A percentile compares a stretch with the other conserved stretches of the same genome.
Evolutionary conservation across 352 stramenopile species (phyloP).

Genomic region (Globisporangium acanthophoron): DNA sequence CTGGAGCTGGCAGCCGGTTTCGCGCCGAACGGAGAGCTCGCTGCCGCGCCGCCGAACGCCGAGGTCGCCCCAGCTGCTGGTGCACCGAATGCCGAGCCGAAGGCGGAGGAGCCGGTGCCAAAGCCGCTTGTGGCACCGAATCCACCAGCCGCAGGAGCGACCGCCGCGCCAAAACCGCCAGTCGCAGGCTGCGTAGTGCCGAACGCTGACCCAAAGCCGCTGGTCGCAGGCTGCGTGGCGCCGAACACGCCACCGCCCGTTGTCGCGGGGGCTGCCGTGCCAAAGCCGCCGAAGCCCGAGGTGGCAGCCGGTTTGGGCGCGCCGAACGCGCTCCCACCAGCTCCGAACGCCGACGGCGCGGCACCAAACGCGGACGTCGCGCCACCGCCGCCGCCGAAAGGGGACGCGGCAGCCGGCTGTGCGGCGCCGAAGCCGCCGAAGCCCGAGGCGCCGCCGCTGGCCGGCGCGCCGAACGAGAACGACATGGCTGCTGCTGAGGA

Average conservation of each 20-base stretch:
- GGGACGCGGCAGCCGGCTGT: conserved; percentile 33
- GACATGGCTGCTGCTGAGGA: conserved; percentile 20
- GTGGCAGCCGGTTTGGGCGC: conserved; percentile 14
- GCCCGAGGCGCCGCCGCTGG: conserved; percentile 28
- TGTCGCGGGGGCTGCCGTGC: conserved; percentile 17
- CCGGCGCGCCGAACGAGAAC: conserved; percentile 43
- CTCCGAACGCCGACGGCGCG: conserved; percentile 38
- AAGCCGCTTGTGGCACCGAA: conserved; percentile 10
- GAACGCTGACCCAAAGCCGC: conserved; percentile 33
- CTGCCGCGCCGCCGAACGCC: conserved; percentile 22
- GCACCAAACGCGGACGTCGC: conserved; percentile 21
- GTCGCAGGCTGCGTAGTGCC: conserved; percentile 18
- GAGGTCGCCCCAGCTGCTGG: conserved; percentile 11
- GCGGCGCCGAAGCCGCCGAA: conserved; percentile 41
- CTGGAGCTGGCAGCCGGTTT: conserved; percentile 51
- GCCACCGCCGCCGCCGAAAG: conserved; percentile 35
- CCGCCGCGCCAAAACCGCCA: conserved; percentile 17
- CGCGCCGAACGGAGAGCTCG: conserved; percentile 46
- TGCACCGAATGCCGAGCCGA: conserved; percentile 23
- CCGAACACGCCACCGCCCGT: conserved; percentile 23
- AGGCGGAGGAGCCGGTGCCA: conserved; percentile 22
- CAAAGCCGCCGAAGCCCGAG: conserved; percentile 44
- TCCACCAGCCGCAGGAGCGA: conserved; percentile 8
- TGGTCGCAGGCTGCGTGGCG: conserved; percentile 18
- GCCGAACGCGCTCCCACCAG: conserved; percentile 33